A percentile compares a stretch with the other conserved stretches of the same genome.
Conservation (phyloP, 2,329 filamentous ascomycete species). For the Penicillium sp. region DNA sequence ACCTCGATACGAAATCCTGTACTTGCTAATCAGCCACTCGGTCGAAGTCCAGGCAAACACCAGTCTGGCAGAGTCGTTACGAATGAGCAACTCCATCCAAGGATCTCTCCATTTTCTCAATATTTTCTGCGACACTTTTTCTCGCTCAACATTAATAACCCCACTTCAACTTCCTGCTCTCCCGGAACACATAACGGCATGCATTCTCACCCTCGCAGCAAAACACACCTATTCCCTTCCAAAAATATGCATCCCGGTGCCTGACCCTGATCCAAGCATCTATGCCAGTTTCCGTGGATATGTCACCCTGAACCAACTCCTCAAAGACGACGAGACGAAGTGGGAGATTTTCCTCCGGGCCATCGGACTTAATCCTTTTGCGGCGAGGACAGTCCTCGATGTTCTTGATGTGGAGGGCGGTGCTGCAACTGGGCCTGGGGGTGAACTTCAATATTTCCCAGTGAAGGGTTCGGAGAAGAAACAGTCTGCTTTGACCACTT, state of each 20-base stretch:
- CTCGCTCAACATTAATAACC: neutral
- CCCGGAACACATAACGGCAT: neutral
- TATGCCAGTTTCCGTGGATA: neutral
- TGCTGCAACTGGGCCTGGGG: neutral
- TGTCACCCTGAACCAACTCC: slow-evolving; percentile 12
- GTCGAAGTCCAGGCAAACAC: neutral
- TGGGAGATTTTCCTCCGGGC: slow-evolving; percentile 69
- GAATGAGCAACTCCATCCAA: neutral
- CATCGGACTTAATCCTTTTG: slow-evolving; percentile 69
- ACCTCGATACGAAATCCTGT: neutral
- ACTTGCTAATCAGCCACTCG: neutral
- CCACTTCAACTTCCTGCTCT: neutral
- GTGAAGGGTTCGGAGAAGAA: neutral
- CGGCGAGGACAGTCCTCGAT: slow-evolving; percentile 63
- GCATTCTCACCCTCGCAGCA: neutral
- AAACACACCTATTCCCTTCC: slow-evolving; percentile 23
- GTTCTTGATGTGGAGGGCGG: neutral
- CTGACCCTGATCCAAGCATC: neutral
- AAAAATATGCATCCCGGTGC: neutral
- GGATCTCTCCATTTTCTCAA: neutral
- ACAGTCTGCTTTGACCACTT: neutral
- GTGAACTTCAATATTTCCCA: neutral
- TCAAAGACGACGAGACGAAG: slow-evolving; percentile 60
- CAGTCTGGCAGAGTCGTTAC: neutral
- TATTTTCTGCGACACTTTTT: neutral